Evolutionary conservation across 805 yeast genomes (phyloP), one percentile per base, ranked within the genome.

Genomic region (Wickerhamomyces strasburgensis): DNA sequence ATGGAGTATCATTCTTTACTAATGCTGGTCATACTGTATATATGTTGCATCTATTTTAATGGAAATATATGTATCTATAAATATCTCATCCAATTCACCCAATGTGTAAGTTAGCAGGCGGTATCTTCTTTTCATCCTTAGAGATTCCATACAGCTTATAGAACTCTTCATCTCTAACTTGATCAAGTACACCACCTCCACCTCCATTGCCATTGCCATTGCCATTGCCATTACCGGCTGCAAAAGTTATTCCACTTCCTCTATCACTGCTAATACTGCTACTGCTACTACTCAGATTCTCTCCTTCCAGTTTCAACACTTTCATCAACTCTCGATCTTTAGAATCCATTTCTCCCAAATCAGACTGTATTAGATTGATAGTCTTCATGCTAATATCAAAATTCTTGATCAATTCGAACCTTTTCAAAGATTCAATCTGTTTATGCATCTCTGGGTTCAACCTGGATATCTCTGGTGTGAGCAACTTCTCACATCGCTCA

Each of bases 381-480:
- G 49, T 42, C 10, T 32, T 34, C 27, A 44, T 31, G 21, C 44
- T 40, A 2, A 47, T 32, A 15, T 37, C 31, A 25, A 52, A 25
- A 15, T 35, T 38, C 28, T 43, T 52, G 27, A 52, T 45, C 10
- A 48, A 30, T 17, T 34, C 37, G 27, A 43, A 52, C 11, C 35
- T 40, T 8, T 35, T 26, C 17, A 52, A 32, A 3, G 26, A 21
- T 3, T 35, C 38, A 3, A 46, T n/a, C 5, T 50, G 51, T 11
- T 34, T 19, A 11, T 28, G n/a, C 14, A 48, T 10, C 5, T 32
- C 27, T 4, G 50, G 48, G 3, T 38, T 28, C 1, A 39, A 10
- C 3, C 19, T 28, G 3, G 31, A 8, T 6, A 47, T 25, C 2
- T 31, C 38, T 11, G 38, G 37, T 13, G 47, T 46, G 11, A 48